Evolutionary conservation across 345 rosid genomes (phyloP), one percentile per base, ranked within the genome.

Genomic region (Conringia planisiliqua): DNA sequence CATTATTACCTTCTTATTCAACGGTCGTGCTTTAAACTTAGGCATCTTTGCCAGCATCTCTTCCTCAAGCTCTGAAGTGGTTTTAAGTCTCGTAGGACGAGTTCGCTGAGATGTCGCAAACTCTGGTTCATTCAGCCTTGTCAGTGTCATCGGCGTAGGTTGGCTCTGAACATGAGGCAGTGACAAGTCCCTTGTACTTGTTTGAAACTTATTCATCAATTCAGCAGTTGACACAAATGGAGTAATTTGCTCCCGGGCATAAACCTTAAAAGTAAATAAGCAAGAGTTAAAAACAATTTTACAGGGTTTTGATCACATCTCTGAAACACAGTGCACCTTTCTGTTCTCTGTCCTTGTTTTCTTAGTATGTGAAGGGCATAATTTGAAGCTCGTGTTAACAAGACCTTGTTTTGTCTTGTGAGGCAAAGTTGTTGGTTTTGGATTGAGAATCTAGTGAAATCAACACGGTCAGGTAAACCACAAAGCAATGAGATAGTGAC

Each of bases 211-310:
- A 10, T 54, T 55, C 60, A 55, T 7, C 10, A 29, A 7, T 55
- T 55, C 60, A 27, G 60, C 36, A 55, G 60, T 55, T 55, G 60
- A 55, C 14, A 55, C 60, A 55, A 27, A 55, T 55, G 60, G 36
- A 29, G 36, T 54, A 29, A 6, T 14, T 54, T 27, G 10, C 36
- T 27, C 59, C 36, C 36, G 59, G 60, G 29, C 36, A 27, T 55
- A 55, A 55, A 55, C 60, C 36, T 55, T 55, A 29, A 55, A 55
- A 55, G 5, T 3, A 35, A 55, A 29, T 27, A 55, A 10, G 36
- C 18, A 29, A 55, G 36, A 55, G 60, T 29, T 14, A 14, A 13
- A 27, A 54, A 55, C 18, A 27, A 29, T 4, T 27, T 54, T 3
- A 29, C 38, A 11, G 29, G 38, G 20, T 55, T 55, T 29, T 14